Evolutionary conservation across 2,329 filamentous ascomycete genomes (phyloP).

Genomic region (Ceratocystis alfenasii): DNA sequence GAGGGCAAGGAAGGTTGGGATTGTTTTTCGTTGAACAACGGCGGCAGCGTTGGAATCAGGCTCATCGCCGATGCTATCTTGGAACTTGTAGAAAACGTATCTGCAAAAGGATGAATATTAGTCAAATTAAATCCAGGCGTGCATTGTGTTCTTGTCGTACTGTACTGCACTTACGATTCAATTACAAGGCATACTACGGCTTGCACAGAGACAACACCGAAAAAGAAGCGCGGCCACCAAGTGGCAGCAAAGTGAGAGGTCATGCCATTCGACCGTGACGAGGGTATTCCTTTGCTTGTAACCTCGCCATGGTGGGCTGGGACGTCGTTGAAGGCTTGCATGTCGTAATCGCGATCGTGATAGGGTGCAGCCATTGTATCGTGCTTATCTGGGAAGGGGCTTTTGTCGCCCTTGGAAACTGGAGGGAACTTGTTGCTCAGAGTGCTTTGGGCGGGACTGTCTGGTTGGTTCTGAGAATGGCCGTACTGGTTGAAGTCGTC

Average conservation of each 20-base stretch:
- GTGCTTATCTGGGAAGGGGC: conserved; percentile 18
- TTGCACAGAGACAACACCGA: conserved; percentile 61
- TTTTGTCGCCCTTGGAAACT: conserved; percentile 9
- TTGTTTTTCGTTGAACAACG: conserved; percentile 49
- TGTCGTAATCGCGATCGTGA: conserved; percentile 17
- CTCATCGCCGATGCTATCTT: conserved; percentile 42
- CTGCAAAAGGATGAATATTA: conserved; percentile 33
- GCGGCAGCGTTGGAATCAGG: conserved; percentile 31
- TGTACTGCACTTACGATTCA: conserved; percentile 57
- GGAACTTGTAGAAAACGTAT: conserved; percentile 83
- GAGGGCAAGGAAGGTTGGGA: conserved; percentile 88
- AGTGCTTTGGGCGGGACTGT: conserved; percentile 22
- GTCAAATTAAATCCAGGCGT: background rate
- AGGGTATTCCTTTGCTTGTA: conserved; percentile 3
- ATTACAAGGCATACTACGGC: conserved; percentile 68
- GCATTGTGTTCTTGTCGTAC: background rate
- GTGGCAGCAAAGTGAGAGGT: conserved; percentile 64
- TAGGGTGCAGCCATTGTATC: conserved; percentile 16
- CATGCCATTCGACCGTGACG: conserved; percentile 16
- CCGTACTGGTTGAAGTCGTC: conserved; percentile 22
- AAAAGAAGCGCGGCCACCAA: conserved; percentile 80
- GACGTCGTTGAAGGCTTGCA: conserved; percentile 13
- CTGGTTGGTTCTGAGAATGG: conserved; percentile 20
- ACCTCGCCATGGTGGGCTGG: conserved; percentile 6
- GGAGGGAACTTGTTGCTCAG: conserved; percentile 18